Conservation (phyloP, 2,329 filamentous ascomycete species). For the Apiospora koreana region DNA sequence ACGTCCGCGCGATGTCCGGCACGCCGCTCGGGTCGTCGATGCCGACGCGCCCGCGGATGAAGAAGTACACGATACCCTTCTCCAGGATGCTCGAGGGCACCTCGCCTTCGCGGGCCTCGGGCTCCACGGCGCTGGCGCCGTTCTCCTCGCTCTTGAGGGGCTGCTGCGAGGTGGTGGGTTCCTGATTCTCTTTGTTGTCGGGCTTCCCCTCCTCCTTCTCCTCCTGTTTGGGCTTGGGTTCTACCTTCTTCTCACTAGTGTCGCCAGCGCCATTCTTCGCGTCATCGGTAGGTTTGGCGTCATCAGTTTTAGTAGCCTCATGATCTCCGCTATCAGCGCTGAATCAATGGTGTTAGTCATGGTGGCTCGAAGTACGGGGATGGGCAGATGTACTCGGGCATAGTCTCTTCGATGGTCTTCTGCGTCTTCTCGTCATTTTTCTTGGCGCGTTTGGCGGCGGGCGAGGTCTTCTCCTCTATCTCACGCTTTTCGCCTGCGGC, state of each 20-base stretch:
- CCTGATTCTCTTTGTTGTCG: conserved; percentile 14
- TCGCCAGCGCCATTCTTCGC: conserved; percentile 34
- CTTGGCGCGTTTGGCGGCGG: conserved; percentile 41
- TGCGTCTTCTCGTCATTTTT: conserved; percentile 41
- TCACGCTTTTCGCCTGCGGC: conserved; percentile 37
- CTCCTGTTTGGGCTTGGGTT: not conserved
- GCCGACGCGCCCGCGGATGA: conserved; percentile 76
- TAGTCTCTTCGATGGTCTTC: conserved; percentile 53
- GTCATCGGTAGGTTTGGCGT: conserved; percentile 39
- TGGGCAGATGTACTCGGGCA: conserved; percentile 31
- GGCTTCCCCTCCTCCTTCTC: conserved; percentile 29
- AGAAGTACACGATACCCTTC: conserved; percentile 91
- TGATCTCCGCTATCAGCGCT: not conserved
- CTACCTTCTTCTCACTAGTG: not conserved
- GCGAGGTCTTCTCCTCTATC: conserved; percentile 31
- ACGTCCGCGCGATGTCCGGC: conserved; percentile 73
- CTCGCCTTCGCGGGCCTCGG: conserved; percentile 32
- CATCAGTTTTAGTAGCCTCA: conserved; percentile 11
- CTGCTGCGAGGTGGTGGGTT: conserved; percentile 23
- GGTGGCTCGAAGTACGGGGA: no score
- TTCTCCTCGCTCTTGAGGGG: conserved; percentile 24
- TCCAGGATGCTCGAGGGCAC: conserved; percentile 66
- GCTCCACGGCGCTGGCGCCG: conserved; percentile 28
- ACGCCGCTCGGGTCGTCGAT: conserved; percentile 69
- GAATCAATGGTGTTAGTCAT: conserved; percentile 9